These are phyloP conservation scores for Vitis amurensis DNA, from an alignment of 164 flowering plant genomes.

Conservation along the genomic window DNA sequence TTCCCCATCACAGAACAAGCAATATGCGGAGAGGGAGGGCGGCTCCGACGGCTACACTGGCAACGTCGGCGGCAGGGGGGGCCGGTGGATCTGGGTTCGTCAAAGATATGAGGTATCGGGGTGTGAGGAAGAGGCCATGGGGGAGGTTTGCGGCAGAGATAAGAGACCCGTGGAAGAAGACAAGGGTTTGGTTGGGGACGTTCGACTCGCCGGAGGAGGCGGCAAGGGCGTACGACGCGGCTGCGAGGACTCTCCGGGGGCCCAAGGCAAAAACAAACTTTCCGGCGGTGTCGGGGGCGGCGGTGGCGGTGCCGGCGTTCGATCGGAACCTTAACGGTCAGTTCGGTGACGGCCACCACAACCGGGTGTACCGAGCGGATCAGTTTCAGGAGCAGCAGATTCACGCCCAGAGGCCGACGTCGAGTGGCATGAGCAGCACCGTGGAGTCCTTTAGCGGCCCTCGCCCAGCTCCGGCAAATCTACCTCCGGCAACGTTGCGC, in stretches of 20 bases:
- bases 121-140: slow-evolving; percentile 83
- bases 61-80: slow-evolving; percentile 8
- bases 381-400: slow-evolving; percentile 20
- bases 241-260: slow-evolving; percentile 71
- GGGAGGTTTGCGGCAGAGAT: slow-evolving; percentile 86
- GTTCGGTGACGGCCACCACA: slow-evolving; percentile 7
- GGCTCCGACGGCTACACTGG: slow-evolving; percentile 18
- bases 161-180: slow-evolving; percentile 76
- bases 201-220: slow-evolving; percentile 83
- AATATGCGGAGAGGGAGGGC: slow-evolving; percentile 57
- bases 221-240: slow-evolving; percentile 76
- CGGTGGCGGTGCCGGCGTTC: background rate
- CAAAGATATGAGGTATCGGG: slow-evolving; percentile 54
- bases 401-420: slow-evolving; percentile 53
- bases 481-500: slow-evolving; percentile 3
- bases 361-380: slow-evolving; percentile 2
- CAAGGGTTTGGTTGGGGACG: slow-evolving; percentile 85
- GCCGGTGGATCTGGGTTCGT: slow-evolving; percentile 4
- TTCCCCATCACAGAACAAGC: background rate
- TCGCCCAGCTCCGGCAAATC: slow-evolving; percentile 14
- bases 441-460: slow-evolving; percentile 83
- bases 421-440: slow-evolving; percentile 74
- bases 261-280: slow-evolving; percentile 81
- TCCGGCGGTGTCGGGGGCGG: slow-evolving; percentile 6
- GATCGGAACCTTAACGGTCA: slow-evolving; percentile 5